Evolutionary conservation across 2,329 filamentous ascomycete genomes (phyloP), one percentile per base, ranked within the genome.

Genomic region (Dendrostoma leiphaemia): DNA sequence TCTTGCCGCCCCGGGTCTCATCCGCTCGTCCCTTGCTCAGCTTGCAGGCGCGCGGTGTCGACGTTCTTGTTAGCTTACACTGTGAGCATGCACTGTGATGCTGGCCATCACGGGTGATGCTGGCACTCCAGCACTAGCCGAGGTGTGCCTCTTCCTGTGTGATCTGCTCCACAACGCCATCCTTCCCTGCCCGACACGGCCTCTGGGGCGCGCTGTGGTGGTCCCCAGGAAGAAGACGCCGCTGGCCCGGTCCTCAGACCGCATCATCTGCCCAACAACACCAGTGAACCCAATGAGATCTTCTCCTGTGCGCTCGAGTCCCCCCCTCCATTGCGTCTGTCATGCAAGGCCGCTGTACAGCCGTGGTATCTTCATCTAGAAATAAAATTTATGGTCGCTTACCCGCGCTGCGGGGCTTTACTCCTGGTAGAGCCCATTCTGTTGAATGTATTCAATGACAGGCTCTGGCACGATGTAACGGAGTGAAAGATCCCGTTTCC

Each of bases 401-500:
- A 26, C 32, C 26, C 43, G 29, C 7, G 21, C 19, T 4, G 41
- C 13, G 23, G 24, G 12, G 5, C 15, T 23, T 19, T 54, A 57
- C 38, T 86, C 83, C 54, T 79, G 74, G 63, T 89, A 90, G 4
- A 90, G 71, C 34, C 78, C 75, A 59, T 89, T 79, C 59, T 88
- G 76, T 54, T 86, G 80, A 57, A 91, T 90, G 65, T 91, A 90
- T 54, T 85, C 75, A 52, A 91, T 88, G 45, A 93, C 89, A 3
- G 84, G 83, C 38, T 86, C 82, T 0, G 90, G 90, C 31, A 90
- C 86, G 26, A 84, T 63, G 65, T 92, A 93, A 59, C 89, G 83
- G 46, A 95, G 89, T 62, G 87, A 91, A 85, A 94, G 89, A 60
- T 91, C 85, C 64, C 88, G 81, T 65, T 88, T 83, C 93, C 62